These are phyloP conservation scores for Datisca glomerata DNA, from an alignment of 306 rosid genomes.

Conservation along the genomic window DNA sequence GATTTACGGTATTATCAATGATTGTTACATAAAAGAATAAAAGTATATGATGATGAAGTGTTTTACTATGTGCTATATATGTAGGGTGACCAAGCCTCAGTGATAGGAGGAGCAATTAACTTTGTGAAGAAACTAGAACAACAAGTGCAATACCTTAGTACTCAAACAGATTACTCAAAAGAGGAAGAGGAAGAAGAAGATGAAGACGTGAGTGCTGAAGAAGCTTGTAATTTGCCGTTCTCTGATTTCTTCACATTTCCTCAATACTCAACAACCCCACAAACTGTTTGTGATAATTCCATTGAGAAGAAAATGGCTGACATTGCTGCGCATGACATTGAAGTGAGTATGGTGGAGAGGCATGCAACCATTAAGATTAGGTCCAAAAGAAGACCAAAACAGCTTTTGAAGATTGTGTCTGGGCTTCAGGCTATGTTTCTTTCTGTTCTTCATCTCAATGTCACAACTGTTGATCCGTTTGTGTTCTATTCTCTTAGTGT, in stretches of 20 bases:
- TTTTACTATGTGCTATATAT: no score
- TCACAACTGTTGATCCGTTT: slow-evolving; percentile 2
- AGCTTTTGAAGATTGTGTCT: slow-evolving; percentile 6
- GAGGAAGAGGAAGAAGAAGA: no score
- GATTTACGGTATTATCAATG: neutral
- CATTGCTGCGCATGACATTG: neutral
- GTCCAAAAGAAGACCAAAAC: slow-evolving; percentile 4
- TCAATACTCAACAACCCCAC: neutral
- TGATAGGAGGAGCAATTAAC: slow-evolving; percentile 12
- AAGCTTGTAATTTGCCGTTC: neutral
- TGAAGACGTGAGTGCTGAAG: neutral
- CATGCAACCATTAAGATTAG: slow-evolving; percentile 11
- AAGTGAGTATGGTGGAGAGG: slow-evolving; percentile 1
- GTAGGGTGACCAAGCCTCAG: slow-evolving; percentile 17
- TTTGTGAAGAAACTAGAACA: no score
- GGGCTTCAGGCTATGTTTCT: slow-evolving; percentile 6
- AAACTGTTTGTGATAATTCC: neutral
- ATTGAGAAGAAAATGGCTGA: neutral
- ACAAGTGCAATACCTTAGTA: slow-evolving; percentile 7
- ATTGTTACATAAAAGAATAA: no score
- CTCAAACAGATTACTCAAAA: no score
- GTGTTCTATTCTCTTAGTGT: slow-evolving; percentile 4
- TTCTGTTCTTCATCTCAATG: slow-evolving; percentile 12
- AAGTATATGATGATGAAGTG: no score
- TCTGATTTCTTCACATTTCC: slow-evolving; percentile 6